These are phyloP conservation scores for Vanrija sp. DNA, from an alignment of 1,284 basidiomycete genomes.

Conservation along the genomic window DNA sequence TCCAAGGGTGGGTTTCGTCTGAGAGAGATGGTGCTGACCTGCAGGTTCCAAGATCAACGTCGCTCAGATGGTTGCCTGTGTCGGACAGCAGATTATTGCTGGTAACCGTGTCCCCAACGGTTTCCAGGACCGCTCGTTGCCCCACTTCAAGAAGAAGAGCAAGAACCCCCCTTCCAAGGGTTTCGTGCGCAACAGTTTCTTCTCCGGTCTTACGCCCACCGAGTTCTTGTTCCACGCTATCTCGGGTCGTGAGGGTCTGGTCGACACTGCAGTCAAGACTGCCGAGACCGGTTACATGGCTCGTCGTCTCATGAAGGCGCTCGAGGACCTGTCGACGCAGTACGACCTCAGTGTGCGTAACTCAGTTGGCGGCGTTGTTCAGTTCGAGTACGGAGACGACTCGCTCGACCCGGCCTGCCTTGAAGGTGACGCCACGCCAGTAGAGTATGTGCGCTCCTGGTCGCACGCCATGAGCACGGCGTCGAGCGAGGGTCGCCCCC, in stretches of 20 bases:
- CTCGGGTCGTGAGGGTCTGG: slow-evolving; percentile 95
- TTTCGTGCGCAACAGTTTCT: slow-evolving; percentile 97
- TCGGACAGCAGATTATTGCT: slow-evolving; percentile 98
- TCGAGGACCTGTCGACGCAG: slow-evolving; percentile 94
- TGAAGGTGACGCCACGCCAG: slow-evolving; percentile 88
- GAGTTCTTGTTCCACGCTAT: slow-evolving; percentile 99
- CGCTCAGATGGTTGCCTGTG: slow-evolving; percentile 99
- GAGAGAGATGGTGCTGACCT: slow-evolving; percentile 8
- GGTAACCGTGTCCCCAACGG: slow-evolving; percentile 98
- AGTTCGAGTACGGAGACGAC: slow-evolving; percentile 97
- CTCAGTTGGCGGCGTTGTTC: slow-evolving; percentile 92
- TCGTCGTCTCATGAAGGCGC: slow-evolving; percentile 95
- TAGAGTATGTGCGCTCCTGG: slow-evolving; percentile 86
- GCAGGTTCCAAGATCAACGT: slow-evolving; percentile 98
- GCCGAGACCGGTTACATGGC: slow-evolving; percentile 99
- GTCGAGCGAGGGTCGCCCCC: slow-evolving; percentile 57
- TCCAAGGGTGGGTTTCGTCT: slow-evolving; percentile 72
- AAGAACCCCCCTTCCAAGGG: slow-evolving; percentile 97
- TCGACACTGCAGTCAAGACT: slow-evolving; percentile 99
- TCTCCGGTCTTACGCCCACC: slow-evolving; percentile 86
- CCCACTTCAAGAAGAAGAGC: slow-evolving; percentile 97
- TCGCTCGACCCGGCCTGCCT: slow-evolving; percentile 94
- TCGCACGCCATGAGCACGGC: slow-evolving; percentile 71
- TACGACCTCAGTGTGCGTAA: slow-evolving; percentile 98
- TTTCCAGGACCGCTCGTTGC: slow-evolving; percentile 97